These are phyloP conservation scores for Fusarium sp. DNA, from an alignment of 2,329 filamentous ascomycete genomes.

Conservation along the genomic window DNA sequence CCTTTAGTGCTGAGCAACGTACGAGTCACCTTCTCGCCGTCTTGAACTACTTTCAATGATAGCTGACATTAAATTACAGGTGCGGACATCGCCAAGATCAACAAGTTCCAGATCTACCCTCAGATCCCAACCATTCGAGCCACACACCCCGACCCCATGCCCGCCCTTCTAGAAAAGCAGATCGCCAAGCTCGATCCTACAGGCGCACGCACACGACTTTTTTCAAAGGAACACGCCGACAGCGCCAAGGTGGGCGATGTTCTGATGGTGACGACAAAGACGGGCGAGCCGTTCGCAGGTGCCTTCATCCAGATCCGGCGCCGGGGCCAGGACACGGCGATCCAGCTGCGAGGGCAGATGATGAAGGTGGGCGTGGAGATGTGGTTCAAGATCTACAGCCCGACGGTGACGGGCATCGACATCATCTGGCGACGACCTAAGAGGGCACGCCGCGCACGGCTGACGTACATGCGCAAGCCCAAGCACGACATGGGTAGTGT, in stretches of 20 bases:
- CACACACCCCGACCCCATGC: slow-evolving; percentile 77
- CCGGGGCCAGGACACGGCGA: slow-evolving; percentile 89
- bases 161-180: slow-evolving; percentile 77
- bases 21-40: slow-evolving; percentile 36
- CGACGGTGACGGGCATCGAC: slow-evolving; percentile 91
- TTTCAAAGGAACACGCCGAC: slow-evolving; percentile 83
- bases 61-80: slow-evolving; percentile 47
- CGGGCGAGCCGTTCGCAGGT: slow-evolving; percentile 89
- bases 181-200: slow-evolving; percentile 85
- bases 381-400: slow-evolving; percentile 97
- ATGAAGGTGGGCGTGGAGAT: slow-evolving; percentile 93
- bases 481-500: slow-evolving; percentile 91
- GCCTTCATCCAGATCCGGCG: slow-evolving; percentile 90
- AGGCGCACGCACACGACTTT: slow-evolving; percentile 85
- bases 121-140: slow-evolving; percentile 70
- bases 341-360: slow-evolving; percentile 88
- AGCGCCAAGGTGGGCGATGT: slow-evolving; percentile 90
- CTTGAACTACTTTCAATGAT: background rate
- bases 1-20: slow-evolving; percentile 56
- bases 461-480: slow-evolving; percentile 92
- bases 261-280: slow-evolving; percentile 86
- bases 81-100: slow-evolving; percentile 54
- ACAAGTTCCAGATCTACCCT: slow-evolving; percentile 68
- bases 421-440: slow-evolving; percentile 90
- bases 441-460: slow-evolving; percentile 86